Conservation (phyloP, 139 green algal species). For the Chlorella sp. region DNA sequence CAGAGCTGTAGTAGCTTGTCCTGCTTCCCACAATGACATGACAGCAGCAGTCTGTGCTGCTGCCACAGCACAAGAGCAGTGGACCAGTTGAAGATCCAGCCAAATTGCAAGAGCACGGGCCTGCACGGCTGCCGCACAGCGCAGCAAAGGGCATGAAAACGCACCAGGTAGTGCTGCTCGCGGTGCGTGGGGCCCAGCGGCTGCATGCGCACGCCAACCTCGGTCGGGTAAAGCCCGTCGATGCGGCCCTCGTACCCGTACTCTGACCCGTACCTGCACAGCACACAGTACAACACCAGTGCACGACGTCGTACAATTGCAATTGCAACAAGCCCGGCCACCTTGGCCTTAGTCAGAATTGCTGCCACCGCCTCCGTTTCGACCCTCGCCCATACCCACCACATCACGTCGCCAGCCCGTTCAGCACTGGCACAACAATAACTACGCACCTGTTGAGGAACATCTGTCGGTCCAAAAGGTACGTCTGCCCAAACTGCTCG, state of each 20-base stretch:
- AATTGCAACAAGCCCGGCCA: neutral
- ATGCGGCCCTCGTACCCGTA: constrained; percentile 7
- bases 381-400: no score
- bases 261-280: neutral
- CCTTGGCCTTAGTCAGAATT: neutral
- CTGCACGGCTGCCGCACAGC: no score
- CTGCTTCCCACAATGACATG: no score
- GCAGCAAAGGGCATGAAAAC: no score
- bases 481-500: constrained; percentile 1
- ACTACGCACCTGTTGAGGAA: constrained; percentile 7
- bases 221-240: constrained; percentile 39
- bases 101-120: no score
- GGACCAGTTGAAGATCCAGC: no score
- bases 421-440: neutral
- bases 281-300: neutral
- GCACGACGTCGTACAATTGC: neutral
- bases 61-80: no score
- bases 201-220: constrained; percentile 53
- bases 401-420: neutral
- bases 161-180: constrained; percentile 62
- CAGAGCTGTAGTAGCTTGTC: neutral
- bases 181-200: neutral
- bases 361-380: no score
- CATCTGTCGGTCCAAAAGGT: neutral
- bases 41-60: no score